Base-by-base conservation (phyloP, 2,329 filamentous ascomycete genomes). In the Paecilomyces sp. region DNA sequence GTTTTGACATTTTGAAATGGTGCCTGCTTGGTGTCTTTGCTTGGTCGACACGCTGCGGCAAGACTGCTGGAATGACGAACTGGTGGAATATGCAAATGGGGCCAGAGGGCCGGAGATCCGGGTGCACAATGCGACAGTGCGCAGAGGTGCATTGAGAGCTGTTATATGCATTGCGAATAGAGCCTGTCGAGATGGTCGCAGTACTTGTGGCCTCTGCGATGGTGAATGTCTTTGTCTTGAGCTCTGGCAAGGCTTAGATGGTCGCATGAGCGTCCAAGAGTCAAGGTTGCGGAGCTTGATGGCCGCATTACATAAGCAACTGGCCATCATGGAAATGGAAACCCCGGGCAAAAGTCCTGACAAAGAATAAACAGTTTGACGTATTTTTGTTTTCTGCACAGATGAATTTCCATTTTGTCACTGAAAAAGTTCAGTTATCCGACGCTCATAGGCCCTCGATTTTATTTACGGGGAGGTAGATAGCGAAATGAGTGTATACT, bases 111-210 rank as follows among this genome's bases (percentile, higher is more conserved):
- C 63, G 30, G 67, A 64, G 31, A 74, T 25, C 22, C 70, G 69
- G 55, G 68, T 61, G 55, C 68, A 62, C 9, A 74, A 58, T 24
- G 70, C 64, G n/a, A 65, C 67, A 30, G 70, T 69, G 36, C 73
- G 75, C 58, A 74, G 55, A n/a, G 74, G 71, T 60, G 68, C 67
- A 60, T 61, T 68, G 56, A 72, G 62, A 15, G 66, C 57, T 31
- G 64, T 66, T 36, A 65, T 55, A 58, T 72, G 67, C 68, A 70
- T 72, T 18, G 61, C 67, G 60, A 36, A 11, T 15, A 9, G 28
- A 36, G 22, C 50, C 18, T 18, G 6, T 8, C 15, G 18, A 18
- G 12, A 8, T 18, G 7, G 15, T 47, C 41, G 41, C 25, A 6
- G 6, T 28, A 18, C n/a, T 47, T 9, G n/a, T 22, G n/a, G 5